A percentile compares a stretch with the other conserved stretches of the same genome.
Evolutionary conservation across 75 land plant species (phyloP).

Genomic region (Cupressus sempervirens): DNA sequence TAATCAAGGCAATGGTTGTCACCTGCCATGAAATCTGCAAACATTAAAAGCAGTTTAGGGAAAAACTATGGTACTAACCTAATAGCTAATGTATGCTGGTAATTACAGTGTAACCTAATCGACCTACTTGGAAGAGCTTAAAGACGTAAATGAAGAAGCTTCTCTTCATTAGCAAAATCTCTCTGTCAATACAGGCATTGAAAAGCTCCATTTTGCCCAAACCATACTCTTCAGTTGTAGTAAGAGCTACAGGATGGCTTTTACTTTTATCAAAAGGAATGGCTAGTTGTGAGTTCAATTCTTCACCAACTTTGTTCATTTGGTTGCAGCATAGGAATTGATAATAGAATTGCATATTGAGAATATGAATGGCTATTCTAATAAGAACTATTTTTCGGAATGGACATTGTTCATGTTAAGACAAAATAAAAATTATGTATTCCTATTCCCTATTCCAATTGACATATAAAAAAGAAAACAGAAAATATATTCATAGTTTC

Average conservation of each 20-base stretch:
- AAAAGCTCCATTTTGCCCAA: slow-evolving; percentile 32
- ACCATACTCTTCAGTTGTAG: slow-evolving; percentile 35
- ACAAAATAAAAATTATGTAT: no score
- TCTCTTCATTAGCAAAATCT: slow-evolving; percentile 41
- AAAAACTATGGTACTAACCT: neutral
- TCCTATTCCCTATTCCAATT: no score
- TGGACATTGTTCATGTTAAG: no score
- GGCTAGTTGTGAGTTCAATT: slow-evolving; percentile 18
- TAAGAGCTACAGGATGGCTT: slow-evolving; percentile 46
- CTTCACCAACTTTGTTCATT: slow-evolving; percentile 38
- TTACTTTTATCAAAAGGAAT: slow-evolving; percentile 38
- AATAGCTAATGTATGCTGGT: neutral
- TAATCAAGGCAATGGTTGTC: slow-evolving; percentile 22
- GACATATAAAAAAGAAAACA: no score
- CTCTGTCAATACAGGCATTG: slow-evolving; percentile 30
- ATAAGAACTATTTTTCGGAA: no score
- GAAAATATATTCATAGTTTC: no score
- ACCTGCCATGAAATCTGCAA: slow-evolving; percentile 23
- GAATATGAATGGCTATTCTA: no score
- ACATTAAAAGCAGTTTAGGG: neutral
- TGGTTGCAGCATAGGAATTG: no score
- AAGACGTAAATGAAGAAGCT: slow-evolving; percentile 42
- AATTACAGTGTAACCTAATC: neutral
- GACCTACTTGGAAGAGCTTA: slow-evolving; percentile 19
- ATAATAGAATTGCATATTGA: no score